Evolutionary conservation across 805 yeast genomes (phyloP).

Genomic region (Candida alai): DNA sequence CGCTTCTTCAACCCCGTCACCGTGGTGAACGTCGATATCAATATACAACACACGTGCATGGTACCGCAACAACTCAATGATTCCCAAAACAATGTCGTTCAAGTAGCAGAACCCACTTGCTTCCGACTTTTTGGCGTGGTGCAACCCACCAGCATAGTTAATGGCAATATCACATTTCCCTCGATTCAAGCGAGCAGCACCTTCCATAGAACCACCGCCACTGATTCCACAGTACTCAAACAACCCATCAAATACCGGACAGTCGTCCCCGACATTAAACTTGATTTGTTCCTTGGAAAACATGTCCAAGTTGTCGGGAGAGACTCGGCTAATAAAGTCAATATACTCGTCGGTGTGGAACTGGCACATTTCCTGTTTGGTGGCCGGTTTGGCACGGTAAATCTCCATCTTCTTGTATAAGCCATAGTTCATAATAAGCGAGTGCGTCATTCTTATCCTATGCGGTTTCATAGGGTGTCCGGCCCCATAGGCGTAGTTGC

Average conservation of each 20-base stretch:
- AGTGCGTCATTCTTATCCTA: constrained; percentile 97
- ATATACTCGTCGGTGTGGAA: constrained; percentile 97
- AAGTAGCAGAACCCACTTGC: constrained; percentile 96
- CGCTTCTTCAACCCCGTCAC: constrained; percentile 98
- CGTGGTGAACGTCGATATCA: constrained; percentile 95
- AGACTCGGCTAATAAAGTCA: constrained; percentile 83
- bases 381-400: constrained; percentile 95
- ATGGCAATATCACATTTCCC: constrained; percentile 93
- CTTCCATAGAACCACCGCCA: constrained; percentile 94
- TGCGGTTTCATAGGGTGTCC: constrained; percentile 99
- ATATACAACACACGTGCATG: constrained; percentile 92
- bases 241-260: constrained; percentile 93
- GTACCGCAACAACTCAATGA: constrained; percentile 77
- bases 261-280: constrained; percentile 96
- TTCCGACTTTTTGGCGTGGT: constrained; percentile 95
- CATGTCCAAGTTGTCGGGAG: constrained; percentile 87
- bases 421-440: constrained; percentile 94
- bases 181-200: constrained; percentile 79
- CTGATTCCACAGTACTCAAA: constrained; percentile 87
- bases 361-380: constrained; percentile 96
- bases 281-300: constrained; percentile 84
- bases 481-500: constrained; percentile 96
- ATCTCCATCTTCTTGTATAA: constrained; percentile 96
- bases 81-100: constrained; percentile 90
- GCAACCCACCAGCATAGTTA: constrained; percentile 96